phyloP scores from a whole-genome alignment of 805 yeast genomes.

The Starmerella roubikii region DNA sequence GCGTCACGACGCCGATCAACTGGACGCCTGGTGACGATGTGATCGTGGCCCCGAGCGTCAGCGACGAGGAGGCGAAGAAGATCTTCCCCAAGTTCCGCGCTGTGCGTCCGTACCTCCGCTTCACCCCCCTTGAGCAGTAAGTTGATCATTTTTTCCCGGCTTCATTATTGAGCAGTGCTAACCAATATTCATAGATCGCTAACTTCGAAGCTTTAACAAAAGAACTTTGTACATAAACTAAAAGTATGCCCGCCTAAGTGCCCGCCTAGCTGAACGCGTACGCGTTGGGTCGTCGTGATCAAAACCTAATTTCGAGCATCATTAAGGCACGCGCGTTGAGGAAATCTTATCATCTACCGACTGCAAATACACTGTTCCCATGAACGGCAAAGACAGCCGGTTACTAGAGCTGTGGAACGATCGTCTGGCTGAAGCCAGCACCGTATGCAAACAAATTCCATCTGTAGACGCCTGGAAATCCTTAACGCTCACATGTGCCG shows the following conservation, averaged over 20 bases:
- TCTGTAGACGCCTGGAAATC: slow-evolving; percentile 4
- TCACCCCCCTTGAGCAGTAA: slow-evolving; percentile 32
- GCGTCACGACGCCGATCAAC: slow-evolving; percentile 86
- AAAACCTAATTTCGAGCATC: too few species aligned
- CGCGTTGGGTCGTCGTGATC: too few species aligned
- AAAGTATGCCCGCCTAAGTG: too few species aligned
- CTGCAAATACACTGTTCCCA: too few species aligned
- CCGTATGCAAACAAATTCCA: slow-evolving; percentile 6
- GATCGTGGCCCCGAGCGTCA: slow-evolving; percentile 79
- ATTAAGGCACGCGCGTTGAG: too few species aligned
- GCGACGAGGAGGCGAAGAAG: slow-evolving; percentile 70
- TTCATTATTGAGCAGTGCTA: neutral
- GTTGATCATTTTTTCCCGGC: slow-evolving; percentile 5
- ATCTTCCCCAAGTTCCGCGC: slow-evolving; percentile 81
- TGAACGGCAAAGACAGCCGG: too few species aligned
- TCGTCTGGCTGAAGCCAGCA: slow-evolving; percentile 1
- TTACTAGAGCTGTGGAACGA: slow-evolving; percentile 7
- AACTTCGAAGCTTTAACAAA: neutral
- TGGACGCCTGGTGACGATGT: slow-evolving; percentile 90
- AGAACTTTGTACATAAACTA: too few species aligned
- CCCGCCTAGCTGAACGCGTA: too few species aligned
- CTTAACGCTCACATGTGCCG: slow-evolving; percentile 12
- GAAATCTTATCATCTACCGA: too few species aligned
- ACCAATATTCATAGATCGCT: neutral
- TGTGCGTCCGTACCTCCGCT: slow-evolving; percentile 86